Evolutionary conservation across 129 eudicot genomes (phyloP), one percentile per base, ranked within the genome.

Genomic region (Smallanthus sonchifolius): DNA sequence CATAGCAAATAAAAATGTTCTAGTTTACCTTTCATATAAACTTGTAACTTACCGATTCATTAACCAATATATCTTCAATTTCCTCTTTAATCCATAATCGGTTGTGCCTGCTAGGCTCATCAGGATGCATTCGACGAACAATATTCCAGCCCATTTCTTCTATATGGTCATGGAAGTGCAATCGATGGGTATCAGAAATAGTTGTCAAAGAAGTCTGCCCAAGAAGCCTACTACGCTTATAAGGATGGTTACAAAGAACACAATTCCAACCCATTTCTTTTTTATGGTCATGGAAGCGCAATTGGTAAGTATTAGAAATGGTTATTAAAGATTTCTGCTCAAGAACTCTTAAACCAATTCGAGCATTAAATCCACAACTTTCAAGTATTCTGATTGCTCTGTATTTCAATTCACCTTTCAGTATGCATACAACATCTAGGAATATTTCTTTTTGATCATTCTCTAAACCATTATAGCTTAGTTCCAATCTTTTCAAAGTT

Each of bases 351-450:
- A 40, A 56, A 36, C 42, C 67, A 24, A 1, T 24, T 13, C 7
- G 30, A 56, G 77, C 77, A 37, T 40, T 39, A 14, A 72, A 72
- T 24, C 67, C 77, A 24, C 67, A 57, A 9, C 77, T 57, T 72
- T 72, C 77, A 20, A 72, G 77, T 6, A 10, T 8, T 14, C 0
- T 57, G 16, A 72, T 72, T 24, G 67, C 67, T 3, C 40, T 2
- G 3, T 57, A 32, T 56, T 56, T 57, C 2, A 8, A 0, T 51
- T 35, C 9, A 36, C 77, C 68, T 72, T 72, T 72, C 14, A 72
- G 2, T 24, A 72, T 57, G 56, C 77, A 72, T 20, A 51, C 68
- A 57, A 72, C 40, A 17, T 56, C 67, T 38, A 57, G 40, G 7
- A 72, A 72, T 56, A 72, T 42, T 39, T 72, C 52, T 32, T 72